These are phyloP conservation scores for Talinum fruticosum DNA, from an alignment of 148 eudicot species.

Conservation along the genomic window DNA sequence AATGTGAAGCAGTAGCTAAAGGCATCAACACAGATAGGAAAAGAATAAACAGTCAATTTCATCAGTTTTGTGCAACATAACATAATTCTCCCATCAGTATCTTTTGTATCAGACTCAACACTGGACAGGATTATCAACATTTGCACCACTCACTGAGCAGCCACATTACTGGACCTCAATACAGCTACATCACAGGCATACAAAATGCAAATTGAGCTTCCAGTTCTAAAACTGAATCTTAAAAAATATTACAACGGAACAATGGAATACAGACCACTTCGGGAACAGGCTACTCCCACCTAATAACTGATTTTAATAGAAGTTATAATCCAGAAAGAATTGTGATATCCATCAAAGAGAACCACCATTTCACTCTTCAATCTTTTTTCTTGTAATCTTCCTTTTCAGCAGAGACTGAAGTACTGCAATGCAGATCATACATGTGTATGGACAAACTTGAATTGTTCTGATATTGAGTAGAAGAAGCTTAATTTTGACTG, in stretches of 20 bases:
- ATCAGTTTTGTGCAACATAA: background rate
- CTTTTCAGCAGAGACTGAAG: background rate
- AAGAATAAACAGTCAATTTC: background rate
- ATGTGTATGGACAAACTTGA: background rate
- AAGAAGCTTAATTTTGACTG: constrained; percentile 8
- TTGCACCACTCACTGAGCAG: background rate
- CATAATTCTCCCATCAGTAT: background rate
- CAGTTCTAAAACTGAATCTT: background rate
- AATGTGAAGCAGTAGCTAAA: background rate
- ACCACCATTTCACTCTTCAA: background rate
- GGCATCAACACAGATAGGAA: background rate
- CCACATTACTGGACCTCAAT: background rate
- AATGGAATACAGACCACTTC: background rate
- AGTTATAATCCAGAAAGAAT: constrained; percentile 19
- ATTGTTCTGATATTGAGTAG: background rate
- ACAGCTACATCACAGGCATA: background rate
- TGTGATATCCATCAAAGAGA: background rate
- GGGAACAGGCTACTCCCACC: background rate
- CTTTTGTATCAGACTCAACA: background rate
- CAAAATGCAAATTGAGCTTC: no score
- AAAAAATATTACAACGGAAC: background rate
- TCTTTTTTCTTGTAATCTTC: background rate
- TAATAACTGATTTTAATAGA: background rate
- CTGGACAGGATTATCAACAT: background rate
- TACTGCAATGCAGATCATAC: background rate